Percentiles rank a stretch among this genome's conserved stretches.
These are phyloP conservation scores for Tuber aestivum DNA, from an alignment of 495 filamentous ascomycete species.

Conservation along the genomic window DNA sequence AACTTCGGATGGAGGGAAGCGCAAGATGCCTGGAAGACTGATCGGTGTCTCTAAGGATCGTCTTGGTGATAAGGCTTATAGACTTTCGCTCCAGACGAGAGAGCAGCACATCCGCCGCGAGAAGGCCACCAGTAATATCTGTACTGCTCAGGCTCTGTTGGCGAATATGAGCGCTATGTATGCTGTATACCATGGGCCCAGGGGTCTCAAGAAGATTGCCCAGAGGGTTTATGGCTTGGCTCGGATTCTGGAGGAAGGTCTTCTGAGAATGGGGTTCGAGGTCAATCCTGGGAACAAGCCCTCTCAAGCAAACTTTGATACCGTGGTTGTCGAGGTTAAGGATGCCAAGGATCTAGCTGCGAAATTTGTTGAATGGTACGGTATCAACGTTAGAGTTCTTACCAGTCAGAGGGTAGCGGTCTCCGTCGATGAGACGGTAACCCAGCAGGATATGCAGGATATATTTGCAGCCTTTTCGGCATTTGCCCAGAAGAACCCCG, in stretches of 20 bases:
- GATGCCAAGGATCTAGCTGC: conserved; percentile 49
- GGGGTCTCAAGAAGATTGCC: conserved; percentile 79
- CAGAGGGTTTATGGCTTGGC: conserved; percentile 67
- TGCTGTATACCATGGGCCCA: conserved; percentile 91
- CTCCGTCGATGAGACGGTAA: conserved; percentile 68
- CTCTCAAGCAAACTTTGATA: conserved; percentile 68
- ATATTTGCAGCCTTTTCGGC: conserved; percentile 48
- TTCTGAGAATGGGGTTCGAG: conserved; percentile 60
- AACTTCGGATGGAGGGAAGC: conserved; percentile 83
- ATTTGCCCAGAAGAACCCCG: conserved; percentile 36
- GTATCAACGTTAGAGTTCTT: conserved; percentile 61
- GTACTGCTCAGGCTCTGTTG: conserved; percentile 88
- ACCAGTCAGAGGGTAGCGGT: conserved; percentile 58
- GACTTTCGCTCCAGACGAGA: conserved; percentile 85
- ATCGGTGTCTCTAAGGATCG: conserved; percentile 92
- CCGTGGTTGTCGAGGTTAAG: conserved; percentile 56
- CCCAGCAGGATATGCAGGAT: conserved; percentile 55
- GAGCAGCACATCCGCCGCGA: conserved; percentile 97
- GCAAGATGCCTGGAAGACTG: conserved; percentile 90
- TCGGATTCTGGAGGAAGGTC: conserved; percentile 60
- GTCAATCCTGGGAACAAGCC: conserved; percentile 54
- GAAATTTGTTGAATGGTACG: conserved; percentile 49
- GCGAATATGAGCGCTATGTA: conserved; percentile 98
- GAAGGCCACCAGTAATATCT: conserved; percentile 98
- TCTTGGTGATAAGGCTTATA: conserved; percentile 73